A percentile compares a stretch with the other conserved stretches of the same genome.
These are phyloP conservation scores for Penicillium desertorum DNA, from an alignment of 495 filamentous ascomycete species.

Conservation along the genomic window DNA sequence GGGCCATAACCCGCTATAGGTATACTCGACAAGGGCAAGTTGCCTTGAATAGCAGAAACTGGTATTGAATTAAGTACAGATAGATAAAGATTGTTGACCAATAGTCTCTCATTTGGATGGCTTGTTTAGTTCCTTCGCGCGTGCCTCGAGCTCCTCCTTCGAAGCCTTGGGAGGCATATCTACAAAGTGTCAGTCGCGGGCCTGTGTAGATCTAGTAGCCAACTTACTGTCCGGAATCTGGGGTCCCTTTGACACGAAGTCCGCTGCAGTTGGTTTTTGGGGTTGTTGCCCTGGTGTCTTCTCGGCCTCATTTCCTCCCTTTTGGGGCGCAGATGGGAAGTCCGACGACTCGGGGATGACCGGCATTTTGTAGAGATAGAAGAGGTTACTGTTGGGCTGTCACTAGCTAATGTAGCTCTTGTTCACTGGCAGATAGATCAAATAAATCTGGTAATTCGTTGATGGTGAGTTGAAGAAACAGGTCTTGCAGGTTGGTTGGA, in stretches of 20 bases:
- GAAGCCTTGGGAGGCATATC: conserved; percentile 58
- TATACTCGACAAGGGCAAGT: background rate
- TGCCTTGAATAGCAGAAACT: background rate
- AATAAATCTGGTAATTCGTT: background rate
- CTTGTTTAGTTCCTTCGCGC: conserved; percentile 65
- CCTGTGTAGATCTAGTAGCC: background rate
- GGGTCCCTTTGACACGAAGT: conserved; percentile 47
- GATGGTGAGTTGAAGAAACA: conserved; percentile 1
- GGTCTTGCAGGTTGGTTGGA: background rate
- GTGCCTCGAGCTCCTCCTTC: conserved; percentile 66
- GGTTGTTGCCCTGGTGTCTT: conserved; percentile 22
- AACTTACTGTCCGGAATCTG: conserved; percentile 45
- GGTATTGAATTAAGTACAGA: background rate
- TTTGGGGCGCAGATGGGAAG: conserved; percentile 26
- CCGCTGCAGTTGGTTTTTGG: conserved; percentile 37
- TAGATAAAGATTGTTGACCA: background rate
- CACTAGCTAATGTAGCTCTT: background rate
- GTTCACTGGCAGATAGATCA: background rate
- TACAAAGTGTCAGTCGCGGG: conserved; percentile 18
- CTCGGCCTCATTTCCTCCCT: conserved; percentile 25
- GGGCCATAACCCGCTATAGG: background rate
- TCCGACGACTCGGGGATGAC: conserved; percentile 36
- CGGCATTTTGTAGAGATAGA: conserved; percentile 29
- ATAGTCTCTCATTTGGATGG: conserved; percentile 21
- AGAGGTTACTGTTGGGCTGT: background rate